Evolutionary conservation across 139 green algal genomes (phyloP), one percentile per base, ranked within the genome.

Genomic region (Mesostigma viride): DNA sequence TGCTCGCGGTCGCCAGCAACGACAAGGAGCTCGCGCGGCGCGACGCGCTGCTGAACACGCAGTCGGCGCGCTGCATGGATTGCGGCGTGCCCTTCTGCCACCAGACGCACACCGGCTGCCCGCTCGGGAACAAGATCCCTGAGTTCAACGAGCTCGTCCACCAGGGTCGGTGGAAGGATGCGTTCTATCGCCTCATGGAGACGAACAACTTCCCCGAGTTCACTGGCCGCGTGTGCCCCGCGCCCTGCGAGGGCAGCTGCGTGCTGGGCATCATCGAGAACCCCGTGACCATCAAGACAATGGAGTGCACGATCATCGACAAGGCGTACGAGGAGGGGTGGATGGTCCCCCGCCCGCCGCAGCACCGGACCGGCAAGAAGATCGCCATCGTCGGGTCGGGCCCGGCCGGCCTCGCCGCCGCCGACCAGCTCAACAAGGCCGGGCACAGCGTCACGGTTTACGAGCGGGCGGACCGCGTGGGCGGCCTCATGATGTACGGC

Each of bases 141-240:
- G 91, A 97, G 82, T 97, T 87, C 80, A 97, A 97, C 68, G 89
- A 93, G 60, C 80, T 97, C 57, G 91, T 97, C 69, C 81, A 91
- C 81, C 72, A 96, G 78, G 90, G 88, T 44, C 72, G 84, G 33
- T 97, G 91, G 91, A 75, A 71, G 2, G 91, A 95, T 67, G 91
- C 91, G 22, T 76, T 95, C 35, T 81, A 96, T 73, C 74, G 91
- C 0, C 84, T 97, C 64, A 77, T 96, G 58, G 89, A 96, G 74
- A 97, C 91, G 27, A 97, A 97, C 81, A 96, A 97, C 81, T 97
- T 97, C 84, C 91, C 91, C 35, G 91, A 96, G 84, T 96, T 97
- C 82, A 96, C 91, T 0, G 90, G 78, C 31, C 62, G 89, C 35
- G 90, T 96, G 48, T 97, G 89, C 78, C 90, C 89, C 24, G 91